Base-by-base conservation (phyloP, 2,329 filamentous ascomycete genomes). In the Ophiosphaerella narmari region DNA sequence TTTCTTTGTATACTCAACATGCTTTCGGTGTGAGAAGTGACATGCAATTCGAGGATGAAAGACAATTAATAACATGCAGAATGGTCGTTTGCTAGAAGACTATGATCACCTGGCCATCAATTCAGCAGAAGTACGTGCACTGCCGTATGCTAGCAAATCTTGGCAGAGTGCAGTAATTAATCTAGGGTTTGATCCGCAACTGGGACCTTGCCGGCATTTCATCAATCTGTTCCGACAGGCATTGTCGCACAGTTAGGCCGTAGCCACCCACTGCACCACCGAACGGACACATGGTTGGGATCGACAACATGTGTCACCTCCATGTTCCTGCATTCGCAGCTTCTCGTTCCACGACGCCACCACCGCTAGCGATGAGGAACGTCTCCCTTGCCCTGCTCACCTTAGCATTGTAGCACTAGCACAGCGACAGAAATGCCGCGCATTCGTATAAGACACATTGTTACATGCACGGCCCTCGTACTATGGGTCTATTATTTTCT, bases 401-500 rank as follows among this genome's bases (percentile, higher is more conserved):
- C 23, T 26, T 54, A 37, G 18, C 43, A 40, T 42, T 44, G 9
- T 36, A 6, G 36, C 9, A 52, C 38, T 32, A 55, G 51, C 57
- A 38, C 38, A 42, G 43, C 33, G 29, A 31, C 37, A 41, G 42
- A 23, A 18, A 70, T 70, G 66, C 59, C 63, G 44, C 65, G 65
- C 33, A 52, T 71, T 42, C 67, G 67, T 43, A 60, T 53, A 23
- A 62, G 67, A 44, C 61, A 66, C 51, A 58, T 68, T 13, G 54
- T 52, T 8, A 36, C 67, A 32, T 63, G 62, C 52, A 61, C 62
- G 21, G 29, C 63, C 23, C 49, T 70, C 29, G 13, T 70, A 33
- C 35, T 71, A 23, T 60, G 63, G 44, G 39, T 70, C 24, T 71
- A 66, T 49, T 60, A 59, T 39, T 58, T 65, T 40, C 49, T 71